Conservation (phyloP, 2,329 filamentous ascomycete genomes). For the Colletotrichum orbiculare region DNA sequence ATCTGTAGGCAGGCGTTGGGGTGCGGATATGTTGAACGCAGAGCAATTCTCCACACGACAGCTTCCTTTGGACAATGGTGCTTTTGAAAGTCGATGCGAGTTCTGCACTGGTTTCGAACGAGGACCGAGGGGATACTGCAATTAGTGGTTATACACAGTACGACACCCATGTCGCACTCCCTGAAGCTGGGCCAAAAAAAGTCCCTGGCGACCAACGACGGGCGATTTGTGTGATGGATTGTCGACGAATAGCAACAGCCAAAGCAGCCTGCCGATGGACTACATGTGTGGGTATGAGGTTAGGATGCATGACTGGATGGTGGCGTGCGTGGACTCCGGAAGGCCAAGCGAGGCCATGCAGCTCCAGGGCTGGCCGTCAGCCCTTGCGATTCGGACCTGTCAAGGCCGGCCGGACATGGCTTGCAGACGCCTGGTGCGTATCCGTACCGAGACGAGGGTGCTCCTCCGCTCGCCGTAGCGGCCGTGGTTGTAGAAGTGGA, state of each 20-base stretch:
- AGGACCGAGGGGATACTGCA: not conserved
- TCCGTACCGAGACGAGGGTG: slow-evolving; percentile 3
- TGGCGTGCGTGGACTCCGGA: slow-evolving; percentile 25
- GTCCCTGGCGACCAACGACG: slow-evolving; percentile 12
- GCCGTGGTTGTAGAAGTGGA: slow-evolving; percentile 31
- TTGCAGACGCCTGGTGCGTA: slow-evolving; percentile 18
- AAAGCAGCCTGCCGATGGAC: not conserved
- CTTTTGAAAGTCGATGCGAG: slow-evolving; percentile 23
- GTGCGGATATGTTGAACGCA: slow-evolving; percentile 3
- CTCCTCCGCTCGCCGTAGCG: not conserved
- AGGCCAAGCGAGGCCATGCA: slow-evolving; percentile 25
- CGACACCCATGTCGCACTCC: slow-evolving; percentile 27
- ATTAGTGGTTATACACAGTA: not conserved
- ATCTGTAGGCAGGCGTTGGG: not conserved
- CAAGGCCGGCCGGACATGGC: slow-evolving; percentile 23
- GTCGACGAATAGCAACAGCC: slow-evolving; percentile 6
- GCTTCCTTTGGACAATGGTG: slow-evolving; percentile 13
- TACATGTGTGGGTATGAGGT: slow-evolving; percentile 8
- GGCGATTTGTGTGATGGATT: not conserved
- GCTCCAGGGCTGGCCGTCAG: slow-evolving; percentile 18
- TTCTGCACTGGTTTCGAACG: slow-evolving; percentile 26
- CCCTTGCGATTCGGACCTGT: slow-evolving; percentile 20
- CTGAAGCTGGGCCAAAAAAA: slow-evolving; percentile 13
- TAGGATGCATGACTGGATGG: slow-evolving; percentile 9
- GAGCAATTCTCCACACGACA: slow-evolving; percentile 25